phyloP scores from a whole-genome alignment of 2,329 filamentous ascomycete genomes.

The Colletotrichum sp. region DNA sequence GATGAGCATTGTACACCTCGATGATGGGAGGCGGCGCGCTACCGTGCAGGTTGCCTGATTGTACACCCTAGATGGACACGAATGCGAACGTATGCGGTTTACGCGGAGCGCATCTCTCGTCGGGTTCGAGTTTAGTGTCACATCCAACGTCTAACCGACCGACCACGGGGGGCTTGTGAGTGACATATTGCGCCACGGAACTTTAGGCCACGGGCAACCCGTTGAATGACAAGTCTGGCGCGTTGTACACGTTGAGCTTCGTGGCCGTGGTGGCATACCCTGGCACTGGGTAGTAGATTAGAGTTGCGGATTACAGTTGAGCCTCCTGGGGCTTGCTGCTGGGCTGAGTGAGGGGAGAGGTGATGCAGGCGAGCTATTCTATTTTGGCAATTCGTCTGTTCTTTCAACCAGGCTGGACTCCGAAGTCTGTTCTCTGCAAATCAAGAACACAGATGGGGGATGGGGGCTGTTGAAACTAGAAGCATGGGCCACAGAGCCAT shows the following conservation, averaged over 20 bases:
- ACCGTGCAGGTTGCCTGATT: slow-evolving; percentile 8
- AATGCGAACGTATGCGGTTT: slow-evolving; percentile 8
- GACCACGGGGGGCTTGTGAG: not conserved
- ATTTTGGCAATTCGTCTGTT: slow-evolving; percentile 9
- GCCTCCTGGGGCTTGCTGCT: not conserved
- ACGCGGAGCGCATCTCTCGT: slow-evolving; percentile 7
- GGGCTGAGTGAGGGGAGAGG: not conserved
- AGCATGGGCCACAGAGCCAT: slow-evolving; percentile 6
- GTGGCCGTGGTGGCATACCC: not conserved
- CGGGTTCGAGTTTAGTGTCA: slow-evolving; percentile 2
- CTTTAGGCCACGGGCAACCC: not conserved
- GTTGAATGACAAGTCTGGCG: not conserved
- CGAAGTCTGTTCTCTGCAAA: not conserved
- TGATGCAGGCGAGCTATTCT: not conserved
- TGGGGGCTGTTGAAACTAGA: slow-evolving; percentile 1
- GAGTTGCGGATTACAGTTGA: not conserved
- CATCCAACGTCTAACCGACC: not conserved
- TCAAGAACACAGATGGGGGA: not conserved
- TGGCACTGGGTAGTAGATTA: not conserved
- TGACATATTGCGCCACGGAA: not conserved
- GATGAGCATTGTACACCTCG: slow-evolving; percentile 4
- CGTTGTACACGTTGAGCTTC: not conserved
- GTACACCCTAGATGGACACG: not conserved
- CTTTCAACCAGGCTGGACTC: not conserved
- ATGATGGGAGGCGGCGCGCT: not conserved